Conservation (phyloP, 352 stramenopile genomes). For the Phytophthora multivora region DNA sequence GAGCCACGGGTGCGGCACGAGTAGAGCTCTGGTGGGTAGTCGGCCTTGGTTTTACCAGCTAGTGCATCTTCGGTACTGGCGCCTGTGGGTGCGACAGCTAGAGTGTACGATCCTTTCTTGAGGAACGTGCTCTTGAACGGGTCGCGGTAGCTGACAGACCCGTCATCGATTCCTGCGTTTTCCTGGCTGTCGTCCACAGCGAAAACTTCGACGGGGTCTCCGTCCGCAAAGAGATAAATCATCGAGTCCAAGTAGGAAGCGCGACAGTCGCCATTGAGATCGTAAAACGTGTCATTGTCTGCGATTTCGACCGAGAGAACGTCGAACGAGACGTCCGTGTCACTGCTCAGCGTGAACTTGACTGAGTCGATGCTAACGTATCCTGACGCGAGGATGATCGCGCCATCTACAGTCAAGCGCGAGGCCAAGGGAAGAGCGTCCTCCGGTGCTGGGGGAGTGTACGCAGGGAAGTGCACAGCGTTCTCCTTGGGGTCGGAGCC, state of each 20-base stretch:
- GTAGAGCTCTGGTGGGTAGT: slow-evolving; percentile 41
- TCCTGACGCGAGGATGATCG: slow-evolving; percentile 37
- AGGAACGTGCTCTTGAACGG: slow-evolving; percentile 55
- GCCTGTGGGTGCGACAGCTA: slow-evolving; percentile 44
- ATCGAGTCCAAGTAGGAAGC: slow-evolving; percentile 63
- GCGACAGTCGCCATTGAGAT: slow-evolving; percentile 71
- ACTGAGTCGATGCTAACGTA: slow-evolving; percentile 57
- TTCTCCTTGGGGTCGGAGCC: slow-evolving; percentile 24
- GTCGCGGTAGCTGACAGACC: slow-evolving; percentile 57
- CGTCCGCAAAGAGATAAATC: slow-evolving; percentile 59
- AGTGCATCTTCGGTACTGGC: slow-evolving; percentile 27
- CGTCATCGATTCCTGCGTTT: slow-evolving; percentile 35
- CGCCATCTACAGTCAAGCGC: slow-evolving; percentile 27
- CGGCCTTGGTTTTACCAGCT: slow-evolving; percentile 26
- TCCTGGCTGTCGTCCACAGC: slow-evolving; percentile 46
- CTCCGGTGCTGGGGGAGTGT: slow-evolving; percentile 28
- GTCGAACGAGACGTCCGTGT: slow-evolving; percentile 58
- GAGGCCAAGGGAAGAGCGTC: slow-evolving; percentile 16
- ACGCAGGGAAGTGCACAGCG: slow-evolving; percentile 43
- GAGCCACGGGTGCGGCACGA: slow-evolving; percentile 25
- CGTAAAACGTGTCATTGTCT: slow-evolving; percentile 53
- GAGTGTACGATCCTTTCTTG: slow-evolving; percentile 52
- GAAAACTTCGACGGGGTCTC: slow-evolving; percentile 31
- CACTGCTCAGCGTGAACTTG: slow-evolving; percentile 44
- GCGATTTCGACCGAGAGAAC: slow-evolving; percentile 67